These are phyloP conservation scores for Fusarium keratoplasticum DNA, from an alignment of 2,329 filamentous ascomycete genomes.

Conservation along the genomic window DNA sequence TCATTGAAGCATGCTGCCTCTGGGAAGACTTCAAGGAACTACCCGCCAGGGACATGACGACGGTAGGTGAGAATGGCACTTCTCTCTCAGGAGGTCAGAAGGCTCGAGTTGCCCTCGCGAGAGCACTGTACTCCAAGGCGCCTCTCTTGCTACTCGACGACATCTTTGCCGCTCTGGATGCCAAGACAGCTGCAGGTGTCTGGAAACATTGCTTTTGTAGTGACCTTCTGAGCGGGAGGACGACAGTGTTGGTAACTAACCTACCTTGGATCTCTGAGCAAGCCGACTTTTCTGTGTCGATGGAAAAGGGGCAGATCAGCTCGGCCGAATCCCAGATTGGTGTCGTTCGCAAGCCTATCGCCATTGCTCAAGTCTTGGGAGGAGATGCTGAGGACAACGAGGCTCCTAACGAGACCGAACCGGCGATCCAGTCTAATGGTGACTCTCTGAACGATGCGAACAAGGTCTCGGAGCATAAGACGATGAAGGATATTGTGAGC, in stretches of 20 bases:
- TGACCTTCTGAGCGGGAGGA: conserved; percentile 64
- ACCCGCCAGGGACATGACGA: conserved; percentile 61
- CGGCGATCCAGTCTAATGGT: conserved; percentile 44
- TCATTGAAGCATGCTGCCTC: conserved; percentile 68
- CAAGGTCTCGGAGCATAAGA: conserved; percentile 52
- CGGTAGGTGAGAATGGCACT: conserved; percentile 66
- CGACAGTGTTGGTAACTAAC: conserved; percentile 68
- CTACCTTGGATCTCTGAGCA: conserved; percentile 64
- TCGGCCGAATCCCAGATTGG: conserved; percentile 59
- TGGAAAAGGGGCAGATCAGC: conserved; percentile 60
- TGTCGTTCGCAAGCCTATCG: conserved; percentile 58
- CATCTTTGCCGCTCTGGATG: conserved; percentile 69
- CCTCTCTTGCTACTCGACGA: conserved; percentile 68
- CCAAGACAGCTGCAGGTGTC: conserved; percentile 66
- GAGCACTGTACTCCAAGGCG: conserved; percentile 68
- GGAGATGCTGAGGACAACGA: conserved; percentile 51
- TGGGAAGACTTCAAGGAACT: conserved; percentile 63
- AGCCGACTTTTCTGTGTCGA: conserved; percentile 58
- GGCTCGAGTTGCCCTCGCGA: conserved; percentile 66
- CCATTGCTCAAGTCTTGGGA: conserved; percentile 53
- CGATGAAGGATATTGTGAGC: conserved; percentile 56
- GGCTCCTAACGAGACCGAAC: conserved; percentile 36
- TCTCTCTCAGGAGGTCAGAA: conserved; percentile 69
- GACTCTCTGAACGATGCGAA: conserved; percentile 45
- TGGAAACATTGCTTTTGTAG: conserved; percentile 70